Percentiles rank a stretch among this genome's conserved stretches.
Evolutionary conservation across 2,329 filamentous ascomycete species (phyloP).

Genomic region (Penicillium sp.): DNA sequence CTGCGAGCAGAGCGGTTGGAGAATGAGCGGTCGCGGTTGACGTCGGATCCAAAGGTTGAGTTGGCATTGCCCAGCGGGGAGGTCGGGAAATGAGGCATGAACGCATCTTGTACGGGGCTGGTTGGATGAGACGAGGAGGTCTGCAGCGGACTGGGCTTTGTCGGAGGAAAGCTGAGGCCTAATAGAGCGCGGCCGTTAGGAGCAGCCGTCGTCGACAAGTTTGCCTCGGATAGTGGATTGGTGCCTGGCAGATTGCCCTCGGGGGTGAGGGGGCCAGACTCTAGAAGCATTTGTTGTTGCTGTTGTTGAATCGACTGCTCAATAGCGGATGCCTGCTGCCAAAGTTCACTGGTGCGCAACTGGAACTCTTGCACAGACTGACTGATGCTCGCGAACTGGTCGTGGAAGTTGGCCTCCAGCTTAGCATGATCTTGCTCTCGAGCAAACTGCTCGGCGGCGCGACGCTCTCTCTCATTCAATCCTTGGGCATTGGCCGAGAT

Average conservation of each 20-base stretch:
- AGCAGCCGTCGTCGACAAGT: constrained; percentile 24
- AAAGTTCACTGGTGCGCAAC: constrained; percentile 42
- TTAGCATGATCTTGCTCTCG: constrained; percentile 47
- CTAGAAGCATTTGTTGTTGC: constrained; percentile 45
- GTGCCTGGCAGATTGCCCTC: constrained; percentile 59
- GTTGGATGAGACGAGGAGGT: constrained; percentile 35
- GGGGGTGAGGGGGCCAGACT: constrained; percentile 54
- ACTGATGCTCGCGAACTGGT: constrained; percentile 43
- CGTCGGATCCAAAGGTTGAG: constrained; percentile 34
- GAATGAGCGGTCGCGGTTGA: constrained; percentile 40
- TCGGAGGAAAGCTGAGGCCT: constrained; percentile 35
- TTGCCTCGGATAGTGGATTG: constrained; percentile 37
- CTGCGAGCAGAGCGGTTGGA: constrained; percentile 42
- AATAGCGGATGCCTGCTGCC: constrained; percentile 44
- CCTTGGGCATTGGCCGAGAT: constrained; percentile 58
- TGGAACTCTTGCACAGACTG: constrained; percentile 46
- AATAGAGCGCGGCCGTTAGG: constrained; percentile 34
- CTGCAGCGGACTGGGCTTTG: constrained; percentile 38
- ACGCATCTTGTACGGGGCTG: constrained; percentile 34
- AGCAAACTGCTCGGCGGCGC: constrained; percentile 47
- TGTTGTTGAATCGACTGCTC: constrained; percentile 48
- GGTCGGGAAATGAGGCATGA: constrained; percentile 30
- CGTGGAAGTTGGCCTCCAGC: constrained; percentile 43
- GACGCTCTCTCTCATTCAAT: constrained; percentile 54
- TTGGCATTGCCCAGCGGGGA: constrained; percentile 34